A percentile compares a stretch with the other conserved stretches of the same genome.
Evolutionary conservation across 306 rosid species (phyloP).

Genomic region (Glycine soja): DNA sequence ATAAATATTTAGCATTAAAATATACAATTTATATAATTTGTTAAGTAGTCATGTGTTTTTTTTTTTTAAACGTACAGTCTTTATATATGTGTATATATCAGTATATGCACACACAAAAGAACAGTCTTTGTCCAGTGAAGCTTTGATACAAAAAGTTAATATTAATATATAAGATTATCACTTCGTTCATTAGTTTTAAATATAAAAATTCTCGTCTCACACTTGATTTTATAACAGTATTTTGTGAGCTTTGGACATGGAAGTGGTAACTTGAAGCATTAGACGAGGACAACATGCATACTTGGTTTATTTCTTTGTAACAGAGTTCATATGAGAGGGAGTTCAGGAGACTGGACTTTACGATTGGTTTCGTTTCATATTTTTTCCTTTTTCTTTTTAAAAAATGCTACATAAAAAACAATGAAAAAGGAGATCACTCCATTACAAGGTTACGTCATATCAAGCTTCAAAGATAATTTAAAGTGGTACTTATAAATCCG

Average conservation of each 20-base stretch:
- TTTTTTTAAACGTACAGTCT: neutral
- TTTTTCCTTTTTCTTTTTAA: neutral
- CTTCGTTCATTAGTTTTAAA: neutral
- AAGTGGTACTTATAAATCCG: neutral
- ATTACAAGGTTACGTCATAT: conserved; percentile 15
- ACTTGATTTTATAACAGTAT: neutral
- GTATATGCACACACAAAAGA: neutral
- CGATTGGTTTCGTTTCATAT: neutral
- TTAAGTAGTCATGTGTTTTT: neutral
- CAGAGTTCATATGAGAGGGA: neutral
- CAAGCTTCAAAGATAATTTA: neutral
- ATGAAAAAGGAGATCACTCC: conserved; percentile 8
- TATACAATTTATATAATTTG: neutral
- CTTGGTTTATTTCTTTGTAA: neutral
- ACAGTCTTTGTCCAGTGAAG: neutral
- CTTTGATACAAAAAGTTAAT: neutral
- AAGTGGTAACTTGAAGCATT: neutral
- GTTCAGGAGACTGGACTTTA: neutral
- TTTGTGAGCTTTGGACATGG: neutral
- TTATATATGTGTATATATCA: neutral
- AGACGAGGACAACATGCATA: neutral
- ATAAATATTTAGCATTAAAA: neutral
- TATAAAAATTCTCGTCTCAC: neutral
- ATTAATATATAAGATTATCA: neutral
- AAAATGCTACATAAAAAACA: neutral